Conservation (phyloP, 352 stramenopile species). For the Discostella stelligera region DNA sequence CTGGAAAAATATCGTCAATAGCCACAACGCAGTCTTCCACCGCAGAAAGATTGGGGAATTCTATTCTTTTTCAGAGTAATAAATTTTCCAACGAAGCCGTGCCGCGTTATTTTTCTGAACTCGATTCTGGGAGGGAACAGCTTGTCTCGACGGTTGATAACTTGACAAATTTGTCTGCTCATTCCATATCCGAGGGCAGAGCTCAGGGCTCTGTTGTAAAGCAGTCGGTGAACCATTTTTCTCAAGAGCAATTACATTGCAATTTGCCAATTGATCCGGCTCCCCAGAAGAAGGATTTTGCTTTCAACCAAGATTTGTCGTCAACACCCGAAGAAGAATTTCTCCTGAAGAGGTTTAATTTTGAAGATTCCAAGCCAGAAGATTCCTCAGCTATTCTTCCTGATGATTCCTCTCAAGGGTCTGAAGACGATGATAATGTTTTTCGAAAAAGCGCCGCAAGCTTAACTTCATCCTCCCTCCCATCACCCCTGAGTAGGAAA, state of each 20-base stretch:
- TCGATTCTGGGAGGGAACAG: conserved; percentile 38
- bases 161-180: conserved; percentile 22
- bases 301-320: conserved; percentile 46
- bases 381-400: neutral
- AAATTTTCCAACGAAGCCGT: conserved; percentile 20
- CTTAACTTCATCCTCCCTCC: conserved; percentile 16
- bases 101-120: conserved; percentile 25
- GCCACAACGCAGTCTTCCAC: conserved; percentile 33
- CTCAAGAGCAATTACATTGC: conserved; percentile 43
- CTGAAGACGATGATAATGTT: conserved; percentile 38
- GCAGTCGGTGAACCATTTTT: conserved; percentile 56
- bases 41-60: conserved; percentile 20
- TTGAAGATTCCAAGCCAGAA: conserved; percentile 17
- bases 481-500: conserved; percentile 22
- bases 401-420: conserved; percentile 36
- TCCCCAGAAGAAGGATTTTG: conserved; percentile 32
- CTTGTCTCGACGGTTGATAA: conserved; percentile 28
- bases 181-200: conserved; percentile 25
- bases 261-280: conserved; percentile 38
- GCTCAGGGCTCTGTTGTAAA: conserved; percentile 15
- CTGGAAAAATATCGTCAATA: conserved; percentile 26
- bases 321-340: conserved; percentile 45
- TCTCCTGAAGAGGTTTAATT: conserved; percentile 43
- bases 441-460: conserved; percentile 21
- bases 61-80: conserved; percentile 12